A percentile compares a stretch with the other conserved stretches of the same genome.
Evolutionary conservation across 139 green algal genomes (phyloP).

Genomic region (Closterium sp.): DNA sequence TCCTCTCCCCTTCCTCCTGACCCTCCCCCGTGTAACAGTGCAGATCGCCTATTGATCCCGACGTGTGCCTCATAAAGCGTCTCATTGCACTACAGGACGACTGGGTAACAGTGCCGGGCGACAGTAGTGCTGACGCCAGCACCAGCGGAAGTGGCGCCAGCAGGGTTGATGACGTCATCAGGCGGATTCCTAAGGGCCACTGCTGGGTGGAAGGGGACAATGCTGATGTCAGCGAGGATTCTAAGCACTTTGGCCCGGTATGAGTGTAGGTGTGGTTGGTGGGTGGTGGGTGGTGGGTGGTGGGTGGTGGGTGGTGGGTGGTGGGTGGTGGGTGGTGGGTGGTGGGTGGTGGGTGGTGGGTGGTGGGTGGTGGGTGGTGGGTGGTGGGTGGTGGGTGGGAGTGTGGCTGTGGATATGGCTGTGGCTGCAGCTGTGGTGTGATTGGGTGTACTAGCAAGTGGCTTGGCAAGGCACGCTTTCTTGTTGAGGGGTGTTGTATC

Average conservation of each 20-base stretch:
- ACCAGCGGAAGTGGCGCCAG: neutral
- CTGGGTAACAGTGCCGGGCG: conserved; percentile 60
- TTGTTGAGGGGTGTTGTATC: no score
- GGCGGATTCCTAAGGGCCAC: conserved; percentile 64
- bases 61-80: conserved; percentile 72
- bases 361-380: no score
- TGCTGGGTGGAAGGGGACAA: conserved; percentile 90
- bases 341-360: no score
- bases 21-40: neutral
- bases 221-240: conserved; percentile 32
- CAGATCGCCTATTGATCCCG: conserved; percentile 66
- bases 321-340: no score
- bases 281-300: neutral
- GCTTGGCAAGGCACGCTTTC: no score
- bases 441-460: no score
- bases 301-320: no score
- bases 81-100: conserved; percentile 80
- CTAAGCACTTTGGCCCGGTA: conserved; percentile 44
- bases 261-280: neutral
- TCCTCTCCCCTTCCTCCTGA: neutral
- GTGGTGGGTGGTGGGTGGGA: no score
- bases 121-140: neutral
- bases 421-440: no score
- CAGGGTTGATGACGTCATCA: conserved; percentile 36
- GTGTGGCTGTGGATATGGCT: neutral